These are phyloP conservation scores for Fagopyrum tataricum DNA, from an alignment of 148 eudicot genomes.

Conservation along the genomic window DNA sequence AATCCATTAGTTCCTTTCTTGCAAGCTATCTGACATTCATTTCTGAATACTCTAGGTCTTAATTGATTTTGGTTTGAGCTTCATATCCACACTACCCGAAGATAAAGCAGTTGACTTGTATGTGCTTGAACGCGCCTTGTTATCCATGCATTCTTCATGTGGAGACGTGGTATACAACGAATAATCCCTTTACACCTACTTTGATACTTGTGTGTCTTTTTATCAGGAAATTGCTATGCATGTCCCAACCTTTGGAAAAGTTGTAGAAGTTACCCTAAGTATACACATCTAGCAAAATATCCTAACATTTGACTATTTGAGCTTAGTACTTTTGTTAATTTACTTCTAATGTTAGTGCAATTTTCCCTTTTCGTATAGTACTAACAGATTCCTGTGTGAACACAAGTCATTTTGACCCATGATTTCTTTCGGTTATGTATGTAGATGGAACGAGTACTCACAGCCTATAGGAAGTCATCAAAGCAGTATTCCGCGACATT, in stretches of 20 bases:
- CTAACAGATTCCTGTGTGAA: neutral
- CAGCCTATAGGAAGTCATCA: slow-evolving; percentile 87
- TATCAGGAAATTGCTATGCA: neutral
- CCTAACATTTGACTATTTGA: too few relatives aligned
- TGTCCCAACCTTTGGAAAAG: too few relatives aligned
- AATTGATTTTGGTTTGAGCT: slow-evolving; percentile 91
- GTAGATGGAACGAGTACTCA: slow-evolving; percentile 86
- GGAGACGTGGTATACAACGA: slow-evolving; percentile 73
- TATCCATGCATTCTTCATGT: slow-evolving; percentile 97
- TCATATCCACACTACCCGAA: slow-evolving; percentile 86
- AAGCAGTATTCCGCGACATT: slow-evolving; percentile 89
- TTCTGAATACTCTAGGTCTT: slow-evolving; percentile 42
- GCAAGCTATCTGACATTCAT: neutral
- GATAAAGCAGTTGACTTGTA: slow-evolving; percentile 97
- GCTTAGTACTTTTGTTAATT: too few relatives aligned
- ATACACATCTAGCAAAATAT: neutral
- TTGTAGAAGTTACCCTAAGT: neutral
- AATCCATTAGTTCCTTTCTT: neutral
- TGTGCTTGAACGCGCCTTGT: slow-evolving; percentile 85
- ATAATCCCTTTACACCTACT: neutral
- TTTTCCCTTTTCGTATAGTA: too few relatives aligned
- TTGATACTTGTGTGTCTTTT: neutral
- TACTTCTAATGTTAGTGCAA: too few relatives aligned
- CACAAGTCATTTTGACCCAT: neutral
- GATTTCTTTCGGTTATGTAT: neutral